Evolutionary conservation across 257 asterid genomes (phyloP).

Genomic region (Fraxinus pennsylvanica): DNA sequence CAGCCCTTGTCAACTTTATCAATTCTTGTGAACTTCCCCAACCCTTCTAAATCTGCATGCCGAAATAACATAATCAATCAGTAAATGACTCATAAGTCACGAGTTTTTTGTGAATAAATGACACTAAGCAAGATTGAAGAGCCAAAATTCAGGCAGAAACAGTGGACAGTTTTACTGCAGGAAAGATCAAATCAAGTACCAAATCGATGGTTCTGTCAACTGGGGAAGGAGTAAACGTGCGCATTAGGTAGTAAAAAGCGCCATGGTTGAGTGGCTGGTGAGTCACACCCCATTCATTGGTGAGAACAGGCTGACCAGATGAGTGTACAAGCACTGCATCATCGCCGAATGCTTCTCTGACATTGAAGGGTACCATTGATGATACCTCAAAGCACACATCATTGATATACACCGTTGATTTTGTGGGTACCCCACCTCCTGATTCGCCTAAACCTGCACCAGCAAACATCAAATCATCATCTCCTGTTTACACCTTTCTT

Average conservation of each 20-base stretch:
- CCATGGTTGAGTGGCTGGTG: slow-evolving; percentile 77
- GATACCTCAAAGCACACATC: slow-evolving; percentile 89
- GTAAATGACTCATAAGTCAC: neutral
- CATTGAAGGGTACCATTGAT: slow-evolving; percentile 60
- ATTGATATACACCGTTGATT: slow-evolving; percentile 78
- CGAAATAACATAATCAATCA: neutral
- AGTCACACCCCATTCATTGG: slow-evolving; percentile 81
- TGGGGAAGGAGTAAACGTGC: slow-evolving; percentile 31
- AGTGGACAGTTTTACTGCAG: neutral
- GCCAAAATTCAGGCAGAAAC: neutral
- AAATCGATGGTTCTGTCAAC: slow-evolving; percentile 23
- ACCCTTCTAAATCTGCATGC: neutral
- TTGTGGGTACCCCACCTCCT: slow-evolving; percentile 40
- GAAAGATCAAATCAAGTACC: slow-evolving; percentile 25
- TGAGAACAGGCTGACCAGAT: slow-evolving; percentile 74
- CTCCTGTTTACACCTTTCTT: slow-evolving; percentile 22
- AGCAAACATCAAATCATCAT: slow-evolving; percentile 38
- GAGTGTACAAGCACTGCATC: slow-evolving; percentile 75
- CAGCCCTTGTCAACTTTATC: neutral
- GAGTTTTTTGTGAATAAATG: neutral
- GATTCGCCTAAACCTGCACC: slow-evolving; percentile 46
- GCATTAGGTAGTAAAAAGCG: slow-evolving; percentile 71
- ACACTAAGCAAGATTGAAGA: neutral
- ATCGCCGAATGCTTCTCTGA: slow-evolving; percentile 84
- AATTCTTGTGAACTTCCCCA: neutral